A percentile compares a stretch with the other conserved stretches of the same genome.
These are phyloP conservation scores for Xylaria longipes DNA, from an alignment of 495 filamentous ascomycete genomes.

Conservation along the genomic window DNA sequence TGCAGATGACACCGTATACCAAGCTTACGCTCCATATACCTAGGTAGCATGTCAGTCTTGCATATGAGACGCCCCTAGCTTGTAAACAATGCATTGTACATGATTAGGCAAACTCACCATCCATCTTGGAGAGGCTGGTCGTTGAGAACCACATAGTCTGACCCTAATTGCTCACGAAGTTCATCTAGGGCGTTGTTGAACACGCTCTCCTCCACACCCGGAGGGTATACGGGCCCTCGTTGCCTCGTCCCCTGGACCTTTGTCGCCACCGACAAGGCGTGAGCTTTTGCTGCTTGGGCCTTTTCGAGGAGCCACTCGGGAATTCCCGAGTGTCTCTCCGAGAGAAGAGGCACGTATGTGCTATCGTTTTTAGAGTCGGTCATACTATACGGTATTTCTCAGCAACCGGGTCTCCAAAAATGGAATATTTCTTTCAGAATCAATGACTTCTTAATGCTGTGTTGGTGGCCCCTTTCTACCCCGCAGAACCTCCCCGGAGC, in stretches of 20 bases:
- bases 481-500: neutral
- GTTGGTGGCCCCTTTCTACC: neutral
- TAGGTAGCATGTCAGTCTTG: constrained; percentile 19
- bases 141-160: constrained; percentile 53
- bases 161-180: constrained; percentile 45
- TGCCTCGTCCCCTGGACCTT: constrained; percentile 44
- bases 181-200: constrained; percentile 50
- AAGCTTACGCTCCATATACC: constrained; percentile 56
- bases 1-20: neutral
- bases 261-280: constrained; percentile 46
- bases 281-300: constrained; percentile 43
- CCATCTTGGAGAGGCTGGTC: constrained; percentile 55
- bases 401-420: neutral
- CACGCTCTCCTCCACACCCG: constrained; percentile 44
- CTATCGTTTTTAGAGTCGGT: constrained; percentile 41
- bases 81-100: neutral
- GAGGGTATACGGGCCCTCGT: constrained; percentile 45
- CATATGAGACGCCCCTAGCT: neutral
- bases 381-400: constrained; percentile 29
- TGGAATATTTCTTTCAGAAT: too few relatives aligned
- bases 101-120: constrained; percentile 42
- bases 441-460: neutral
- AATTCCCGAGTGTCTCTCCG: constrained; percentile 53
- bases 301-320: constrained; percentile 47
- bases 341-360: constrained; percentile 46